A percentile compares a stretch with the other conserved stretches of the same genome.
Conservation (phyloP, 805 yeast species). For the Zygosaccharomyces bisporus region DNA sequence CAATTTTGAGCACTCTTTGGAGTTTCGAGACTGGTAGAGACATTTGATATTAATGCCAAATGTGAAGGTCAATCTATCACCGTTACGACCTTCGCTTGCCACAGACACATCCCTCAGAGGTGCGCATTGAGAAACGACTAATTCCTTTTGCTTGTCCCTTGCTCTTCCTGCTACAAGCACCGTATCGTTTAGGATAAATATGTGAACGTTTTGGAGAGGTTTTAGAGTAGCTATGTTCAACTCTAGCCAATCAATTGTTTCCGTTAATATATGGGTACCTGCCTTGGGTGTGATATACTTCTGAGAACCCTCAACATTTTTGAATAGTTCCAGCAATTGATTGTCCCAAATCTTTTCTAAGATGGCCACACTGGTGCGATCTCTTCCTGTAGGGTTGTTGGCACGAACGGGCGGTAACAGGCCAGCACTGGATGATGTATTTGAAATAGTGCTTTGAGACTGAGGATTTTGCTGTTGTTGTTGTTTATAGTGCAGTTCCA, state of each 20-base stretch:
- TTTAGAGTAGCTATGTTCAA: constrained; percentile 82
- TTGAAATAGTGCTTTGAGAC: constrained; percentile 6
- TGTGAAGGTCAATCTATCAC: constrained; percentile 21
- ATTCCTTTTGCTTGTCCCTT: constrained; percentile 37
- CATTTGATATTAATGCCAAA: constrained; percentile 17
- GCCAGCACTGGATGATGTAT: constrained; percentile 13
- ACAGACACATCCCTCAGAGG: constrained; percentile 60
- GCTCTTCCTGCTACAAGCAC: constrained; percentile 66
- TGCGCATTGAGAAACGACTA: constrained; percentile 76
- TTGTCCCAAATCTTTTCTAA: constrained; percentile 79
- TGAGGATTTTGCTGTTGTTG: constrained; percentile 6
- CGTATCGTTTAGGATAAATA: constrained; percentile 74
- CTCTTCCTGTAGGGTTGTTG: constrained; percentile 34
- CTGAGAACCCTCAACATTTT: constrained; percentile 89
- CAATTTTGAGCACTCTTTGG: constrained; percentile 39
- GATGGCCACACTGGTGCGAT: constrained; percentile 66
- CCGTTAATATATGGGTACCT: constrained; percentile 75
- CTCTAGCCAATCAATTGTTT: constrained; percentile 83
- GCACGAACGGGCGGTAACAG: constrained; percentile 26
- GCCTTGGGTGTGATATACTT: constrained; percentile 69
- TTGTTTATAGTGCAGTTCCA: constrained; percentile 43
- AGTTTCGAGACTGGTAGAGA: constrained; percentile 27
- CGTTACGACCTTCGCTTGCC: constrained; percentile 28
- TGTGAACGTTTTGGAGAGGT: constrained; percentile 67
- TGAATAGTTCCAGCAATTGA: constrained; percentile 64